Percentiles rank a stretch among this genome's conserved stretches.
These are phyloP conservation scores for Parsonsia alboflavescens DNA, from an alignment of 257 asterid species.

Conservation along the genomic window DNA sequence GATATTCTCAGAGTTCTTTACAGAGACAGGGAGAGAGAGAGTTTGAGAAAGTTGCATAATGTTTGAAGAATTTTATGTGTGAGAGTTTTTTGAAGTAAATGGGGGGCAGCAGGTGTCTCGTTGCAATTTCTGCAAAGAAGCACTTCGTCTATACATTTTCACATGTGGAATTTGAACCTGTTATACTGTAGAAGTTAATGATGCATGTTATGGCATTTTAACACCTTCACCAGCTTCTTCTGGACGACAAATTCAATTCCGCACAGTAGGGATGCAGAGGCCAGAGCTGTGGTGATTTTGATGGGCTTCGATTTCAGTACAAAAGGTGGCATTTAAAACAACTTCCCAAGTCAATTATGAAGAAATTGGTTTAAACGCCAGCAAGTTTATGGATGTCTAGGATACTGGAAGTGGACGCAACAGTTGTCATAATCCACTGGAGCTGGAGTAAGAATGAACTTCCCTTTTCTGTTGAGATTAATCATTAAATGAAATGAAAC, in stretches of 20 bases:
- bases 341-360: neutral
- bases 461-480: too few species aligned
- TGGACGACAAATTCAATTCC: neutral
- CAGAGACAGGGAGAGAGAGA: neutral
- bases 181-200: neutral
- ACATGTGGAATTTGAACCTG: neutral
- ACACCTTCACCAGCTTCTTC: neutral
- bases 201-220: neutral
- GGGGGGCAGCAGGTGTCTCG: slow-evolving; percentile 5
- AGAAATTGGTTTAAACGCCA: neutral
- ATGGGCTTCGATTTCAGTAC: too few species aligned
- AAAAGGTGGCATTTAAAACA: neutral
- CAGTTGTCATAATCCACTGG: too few species aligned
- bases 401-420: too few species aligned
- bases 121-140: neutral
- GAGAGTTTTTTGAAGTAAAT: slow-evolving; percentile 15
- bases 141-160: too few species aligned
- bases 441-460: too few species aligned
- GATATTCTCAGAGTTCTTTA: slow-evolving; percentile 10
- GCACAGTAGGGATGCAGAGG: too few species aligned
- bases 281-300: too few species aligned
- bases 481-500: too few species aligned
- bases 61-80: slow-evolving; percentile 20
- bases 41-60: slow-evolving; percentile 10
- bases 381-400: neutral